These are phyloP conservation scores for Austroboletus olivaceoglutinosus DNA, from an alignment of 1,284 basidiomycete genomes.

Conservation along the genomic window DNA sequence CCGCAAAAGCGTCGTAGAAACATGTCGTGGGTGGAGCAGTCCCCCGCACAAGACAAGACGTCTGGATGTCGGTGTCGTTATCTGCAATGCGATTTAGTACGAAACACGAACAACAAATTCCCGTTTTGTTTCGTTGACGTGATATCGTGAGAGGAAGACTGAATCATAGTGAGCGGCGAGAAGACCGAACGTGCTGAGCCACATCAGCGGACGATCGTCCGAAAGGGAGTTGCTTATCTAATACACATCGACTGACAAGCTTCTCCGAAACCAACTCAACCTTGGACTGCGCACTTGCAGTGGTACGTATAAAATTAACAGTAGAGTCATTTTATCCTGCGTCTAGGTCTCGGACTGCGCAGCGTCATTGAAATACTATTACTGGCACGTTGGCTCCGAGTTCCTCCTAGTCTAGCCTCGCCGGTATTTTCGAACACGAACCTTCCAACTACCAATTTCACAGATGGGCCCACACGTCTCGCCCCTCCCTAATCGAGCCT, in stretches of 20 bases:
- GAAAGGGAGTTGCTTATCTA: conserved; percentile 14
- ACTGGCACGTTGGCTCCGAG: too few species aligned
- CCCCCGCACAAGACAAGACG: too few species aligned
- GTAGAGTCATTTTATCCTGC: too few species aligned
- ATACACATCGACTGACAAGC: too few species aligned
- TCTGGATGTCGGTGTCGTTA: not conserved
- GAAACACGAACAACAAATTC: not conserved
- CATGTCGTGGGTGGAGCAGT: too few species aligned
- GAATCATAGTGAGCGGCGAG: not conserved
- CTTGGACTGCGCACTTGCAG: too few species aligned
- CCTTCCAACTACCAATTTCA: not conserved
- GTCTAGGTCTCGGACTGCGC: too few species aligned
- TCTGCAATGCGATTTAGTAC: not conserved
- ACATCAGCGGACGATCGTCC: not conserved
- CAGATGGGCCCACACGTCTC: not conserved
- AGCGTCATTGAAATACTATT: too few species aligned
- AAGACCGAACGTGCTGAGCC: not conserved
- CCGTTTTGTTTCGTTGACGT: not conserved
- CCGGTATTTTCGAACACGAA: too few species aligned
- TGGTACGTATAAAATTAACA: too few species aligned
- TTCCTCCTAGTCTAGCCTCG: too few species aligned
- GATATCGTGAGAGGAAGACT: not conserved
- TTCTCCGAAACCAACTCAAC: too few species aligned
- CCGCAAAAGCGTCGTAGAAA: not conserved
- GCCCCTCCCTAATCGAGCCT: not conserved